Conservation (phyloP, 2,329 filamentous ascomycete genomes). For the Aspergillus bombycis region DNA sequence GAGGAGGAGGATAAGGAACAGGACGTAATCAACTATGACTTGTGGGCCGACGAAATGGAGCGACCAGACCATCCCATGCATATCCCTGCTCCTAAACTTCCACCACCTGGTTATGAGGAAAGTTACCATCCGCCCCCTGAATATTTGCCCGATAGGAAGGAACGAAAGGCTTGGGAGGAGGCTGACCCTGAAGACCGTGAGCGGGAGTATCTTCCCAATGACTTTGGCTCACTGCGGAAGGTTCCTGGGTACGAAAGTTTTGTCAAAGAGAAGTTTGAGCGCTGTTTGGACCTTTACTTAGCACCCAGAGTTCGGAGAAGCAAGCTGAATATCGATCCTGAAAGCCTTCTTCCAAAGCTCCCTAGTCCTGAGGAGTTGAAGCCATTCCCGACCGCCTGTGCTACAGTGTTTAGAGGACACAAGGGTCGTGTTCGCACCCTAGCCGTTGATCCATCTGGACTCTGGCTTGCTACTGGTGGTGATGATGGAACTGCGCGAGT, state of each 20-base stretch:
- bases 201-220: conserved; percentile 81
- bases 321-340: conserved; percentile 94
- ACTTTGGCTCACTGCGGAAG: conserved; percentile 81
- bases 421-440: conserved; percentile 84
- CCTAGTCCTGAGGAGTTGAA: conserved; percentile 91
- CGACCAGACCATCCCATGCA: conserved; percentile 88
- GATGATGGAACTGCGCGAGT: conserved; percentile 91
- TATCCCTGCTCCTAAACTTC: conserved; percentile 88
- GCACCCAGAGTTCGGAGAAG: conserved; percentile 90
- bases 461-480: conserved; percentile 87
- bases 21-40: conserved; percentile 76
- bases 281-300: conserved; percentile 92
- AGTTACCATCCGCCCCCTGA: conserved; percentile 96
- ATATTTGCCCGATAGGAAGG: conserved; percentile 84
- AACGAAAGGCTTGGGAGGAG: conserved; percentile 82
- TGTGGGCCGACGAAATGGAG: conserved; percentile 92
- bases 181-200: conserved; percentile 88
- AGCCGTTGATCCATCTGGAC: conserved; percentile 80
- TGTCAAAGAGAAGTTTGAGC: conserved; percentile 94
- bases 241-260: conserved; percentile 90
- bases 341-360: conserved; percentile 87
- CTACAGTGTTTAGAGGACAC: conserved; percentile 85
- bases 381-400: conserved; percentile 89
- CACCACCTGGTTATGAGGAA: conserved; percentile 90
- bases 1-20: conserved; percentile 74